phyloP scores from a whole-genome alignment of 257 asterid genomes.

The Solanum virginianum region DNA sequence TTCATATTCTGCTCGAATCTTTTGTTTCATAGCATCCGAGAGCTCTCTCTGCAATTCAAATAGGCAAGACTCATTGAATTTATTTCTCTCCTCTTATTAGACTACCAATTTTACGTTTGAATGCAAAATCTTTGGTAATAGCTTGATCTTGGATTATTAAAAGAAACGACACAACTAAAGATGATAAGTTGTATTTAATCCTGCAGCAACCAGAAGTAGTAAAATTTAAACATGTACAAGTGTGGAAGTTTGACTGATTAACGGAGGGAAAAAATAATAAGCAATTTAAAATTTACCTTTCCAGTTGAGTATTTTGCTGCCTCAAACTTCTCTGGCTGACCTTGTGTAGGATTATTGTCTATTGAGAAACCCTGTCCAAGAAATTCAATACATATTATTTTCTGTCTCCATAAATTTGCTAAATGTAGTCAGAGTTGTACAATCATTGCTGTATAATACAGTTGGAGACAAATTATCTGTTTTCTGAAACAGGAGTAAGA shows the following conservation, averaged over 20 bases:
- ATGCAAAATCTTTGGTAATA: slow-evolving; percentile 34
- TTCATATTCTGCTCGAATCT: slow-evolving; percentile 88
- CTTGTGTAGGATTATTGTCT: slow-evolving; percentile 30
- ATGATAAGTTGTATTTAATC: slow-evolving; percentile 58
- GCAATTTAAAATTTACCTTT: slow-evolving; percentile 35
- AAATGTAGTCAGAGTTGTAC: neutral
- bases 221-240: slow-evolving; percentile 13
- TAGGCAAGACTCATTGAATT: slow-evolving; percentile 34
- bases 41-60: slow-evolving; percentile 95
- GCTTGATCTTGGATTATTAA: slow-evolving; percentile 48
- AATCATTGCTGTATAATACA: neutral
- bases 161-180: slow-evolving; percentile 38
- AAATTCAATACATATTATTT: neutral
- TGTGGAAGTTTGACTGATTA: neutral
- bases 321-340: slow-evolving; percentile 66
- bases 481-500: neutral
- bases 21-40: slow-evolving; percentile 84
- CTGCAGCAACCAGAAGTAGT: slow-evolving; percentile 53
- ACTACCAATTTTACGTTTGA: slow-evolving; percentile 32
- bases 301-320: slow-evolving; percentile 86
- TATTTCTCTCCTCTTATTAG: slow-evolving; percentile 34
- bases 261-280: neutral
- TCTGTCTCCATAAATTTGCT: neutral
- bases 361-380: slow-evolving; percentile 65
- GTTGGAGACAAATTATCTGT: neutral